phyloP scores from a whole-genome alignment of 2,329 filamentous ascomycete species.

The Alternaria alternata region DNA sequence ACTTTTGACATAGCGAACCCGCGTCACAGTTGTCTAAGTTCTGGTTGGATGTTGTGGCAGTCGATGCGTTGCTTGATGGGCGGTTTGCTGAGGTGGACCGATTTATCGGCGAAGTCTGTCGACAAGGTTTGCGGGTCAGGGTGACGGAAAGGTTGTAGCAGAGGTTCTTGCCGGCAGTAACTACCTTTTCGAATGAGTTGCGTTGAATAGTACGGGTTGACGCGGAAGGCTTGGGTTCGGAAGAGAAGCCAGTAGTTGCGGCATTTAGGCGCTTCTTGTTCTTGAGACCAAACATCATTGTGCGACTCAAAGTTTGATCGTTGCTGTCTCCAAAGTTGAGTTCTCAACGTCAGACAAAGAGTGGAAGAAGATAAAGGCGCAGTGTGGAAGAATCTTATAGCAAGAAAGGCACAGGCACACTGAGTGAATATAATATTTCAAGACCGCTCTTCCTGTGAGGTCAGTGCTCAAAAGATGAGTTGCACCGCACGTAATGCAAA shows the following conservation, averaged over 20 bases:
- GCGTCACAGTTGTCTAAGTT: not conserved
- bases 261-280: not conserved
- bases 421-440: not conserved
- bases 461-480: not conserved
- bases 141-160: not conserved
- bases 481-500: not conserved
- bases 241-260: not conserved
- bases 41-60: not conserved
- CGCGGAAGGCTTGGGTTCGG: not conserved
- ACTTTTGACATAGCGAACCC: not conserved
- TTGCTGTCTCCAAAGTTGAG: not conserved
- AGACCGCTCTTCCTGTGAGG: not conserved
- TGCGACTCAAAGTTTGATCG: not conserved
- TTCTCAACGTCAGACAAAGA: not conserved
- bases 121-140: not conserved
- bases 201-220: not conserved
- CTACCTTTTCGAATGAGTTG: not conserved
- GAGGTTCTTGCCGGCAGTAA: not conserved
- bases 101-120: not conserved
- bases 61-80: slow-evolving; percentile 1
- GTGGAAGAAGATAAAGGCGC: not conserved
- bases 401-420: not conserved
- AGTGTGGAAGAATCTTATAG: not conserved
- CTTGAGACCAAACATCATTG: not conserved
- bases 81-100: not conserved